These are phyloP conservation scores for Calonectria pseudoturangicola DNA, from an alignment of 2,329 filamentous ascomycete species.

Conservation along the genomic window DNA sequence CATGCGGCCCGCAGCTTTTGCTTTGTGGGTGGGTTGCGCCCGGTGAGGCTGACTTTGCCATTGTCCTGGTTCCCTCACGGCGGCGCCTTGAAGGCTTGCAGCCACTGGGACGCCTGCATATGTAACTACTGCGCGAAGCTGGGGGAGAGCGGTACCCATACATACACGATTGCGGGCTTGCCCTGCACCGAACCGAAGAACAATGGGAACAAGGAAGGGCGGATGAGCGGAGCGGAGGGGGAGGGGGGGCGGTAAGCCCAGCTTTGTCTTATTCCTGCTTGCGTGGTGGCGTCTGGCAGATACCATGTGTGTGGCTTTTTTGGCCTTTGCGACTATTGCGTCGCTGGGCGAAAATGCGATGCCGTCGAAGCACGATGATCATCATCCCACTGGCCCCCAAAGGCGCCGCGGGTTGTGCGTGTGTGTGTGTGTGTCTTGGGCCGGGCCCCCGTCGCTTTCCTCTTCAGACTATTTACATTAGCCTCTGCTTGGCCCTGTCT, in stretches of 20 bases:
- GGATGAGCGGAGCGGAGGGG: not conserved
- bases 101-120: not conserved
- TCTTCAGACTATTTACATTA: constrained; percentile 26
- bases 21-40: not conserved
- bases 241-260: constrained; percentile 17
- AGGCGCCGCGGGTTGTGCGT: not conserved
- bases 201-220: no score
- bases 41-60: constrained; percentile 30
- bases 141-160: not conserved
- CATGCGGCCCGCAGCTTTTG: constrained; percentile 13
- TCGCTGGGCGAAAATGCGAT: not conserved
- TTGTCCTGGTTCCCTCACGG: not conserved
- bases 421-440: constrained; percentile 1
- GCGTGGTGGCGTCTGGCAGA: constrained; percentile 16
- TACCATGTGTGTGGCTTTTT: constrained; percentile 7
- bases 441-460: not conserved
- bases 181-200: no score
- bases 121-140: no score
- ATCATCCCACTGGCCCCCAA: constrained; percentile 11
- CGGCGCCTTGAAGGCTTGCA: not conserved
- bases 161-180: not conserved
- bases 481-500: constrained; percentile 17
- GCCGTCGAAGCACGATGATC: constrained; percentile 5
- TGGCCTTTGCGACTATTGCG: constrained; percentile 2
- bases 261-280: constrained; percentile 21